Conservation (phyloP, 306 rosid genomes). For the Prunus mira region DNA sequence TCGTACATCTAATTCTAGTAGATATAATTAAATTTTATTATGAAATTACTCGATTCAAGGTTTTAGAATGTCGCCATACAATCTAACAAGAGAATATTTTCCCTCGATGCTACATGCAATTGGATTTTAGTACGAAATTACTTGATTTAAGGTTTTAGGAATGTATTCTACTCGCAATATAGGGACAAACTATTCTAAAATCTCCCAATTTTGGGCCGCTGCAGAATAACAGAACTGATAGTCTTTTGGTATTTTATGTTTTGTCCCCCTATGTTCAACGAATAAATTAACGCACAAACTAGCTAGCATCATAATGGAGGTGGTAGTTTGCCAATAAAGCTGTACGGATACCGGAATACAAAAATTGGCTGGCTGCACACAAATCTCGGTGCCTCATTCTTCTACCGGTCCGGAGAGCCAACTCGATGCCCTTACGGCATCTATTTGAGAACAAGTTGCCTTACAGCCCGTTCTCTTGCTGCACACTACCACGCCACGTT, state of each 20-base stretch:
- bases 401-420: neutral
- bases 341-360: neutral
- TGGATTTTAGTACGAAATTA: too few relatives aligned
- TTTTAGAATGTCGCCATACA: neutral
- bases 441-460: neutral
- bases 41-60: too few relatives aligned
- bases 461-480: neutral
- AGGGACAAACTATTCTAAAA: neutral
- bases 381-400: neutral
- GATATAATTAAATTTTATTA: too few relatives aligned
- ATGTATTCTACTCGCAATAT: neutral
- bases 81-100: neutral
- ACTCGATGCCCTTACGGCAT: neutral
- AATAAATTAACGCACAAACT: neutral
- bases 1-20: too few relatives aligned
- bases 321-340: neutral
- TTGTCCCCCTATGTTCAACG: too few relatives aligned
- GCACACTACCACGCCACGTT: conserved; percentile 21
- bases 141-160: neutral
- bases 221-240: too few relatives aligned
- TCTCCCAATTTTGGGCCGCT: neutral
- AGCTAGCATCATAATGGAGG: neutral
- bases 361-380: neutral
- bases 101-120: neutral
- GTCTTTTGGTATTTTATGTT: too few relatives aligned